Base-by-base conservation (phyloP, 768 basidiomycete genomes). In the button mushroom (Agaricus bisporus) region DNA sequence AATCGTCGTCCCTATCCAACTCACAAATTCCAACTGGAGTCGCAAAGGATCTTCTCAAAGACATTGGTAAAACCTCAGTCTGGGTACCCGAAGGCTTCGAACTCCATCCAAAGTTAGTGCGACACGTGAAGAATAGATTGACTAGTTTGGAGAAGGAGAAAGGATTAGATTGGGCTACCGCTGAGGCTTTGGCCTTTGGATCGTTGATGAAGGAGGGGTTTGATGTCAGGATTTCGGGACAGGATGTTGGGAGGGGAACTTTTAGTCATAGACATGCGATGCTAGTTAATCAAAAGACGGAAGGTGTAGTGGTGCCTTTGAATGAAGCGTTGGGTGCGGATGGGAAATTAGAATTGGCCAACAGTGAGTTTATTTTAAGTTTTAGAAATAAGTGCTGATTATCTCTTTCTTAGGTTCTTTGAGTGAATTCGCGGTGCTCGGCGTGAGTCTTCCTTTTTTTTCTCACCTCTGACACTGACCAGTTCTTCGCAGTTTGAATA, bases 221-320 rank as follows among this genome's bases (percentile, higher is more conserved):
- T 57, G 88, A 95, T 62, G 78, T 97, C 8, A 81, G 93, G 14
- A 90, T 97, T 29, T 93, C 91, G 1, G 94, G 94, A 6, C 94
- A 97, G 66, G 94, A 95, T 63, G 91, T 94, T 0, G 94, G 93
- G 0, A 67, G 93, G 37, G 93, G 94, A 2, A 94, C 91, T 10
- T 92, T 94, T 68, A 91, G 88, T 58, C 89, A 91, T 48, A 74
- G 87, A 5, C 94, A 95, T 67, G 92, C 92, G 0, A 94, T 95
- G 91, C 70, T 95, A 17, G 90, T 95, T 1, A 83, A 97, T 63
- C 94, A 95, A 67, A 79, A 79, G 63, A 86, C 84, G 0, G 93
- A 95, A 60, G 73, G 77, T 0, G 87, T 91, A 11, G 66, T 83
- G 29, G 87, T 95, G 0, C 94, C 94, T 0, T 70, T 97, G 52